These are phyloP conservation scores for Yamadazyma friedrichii DNA, from an alignment of 1,139 yeast genomes.

Conservation along the genomic window DNA sequence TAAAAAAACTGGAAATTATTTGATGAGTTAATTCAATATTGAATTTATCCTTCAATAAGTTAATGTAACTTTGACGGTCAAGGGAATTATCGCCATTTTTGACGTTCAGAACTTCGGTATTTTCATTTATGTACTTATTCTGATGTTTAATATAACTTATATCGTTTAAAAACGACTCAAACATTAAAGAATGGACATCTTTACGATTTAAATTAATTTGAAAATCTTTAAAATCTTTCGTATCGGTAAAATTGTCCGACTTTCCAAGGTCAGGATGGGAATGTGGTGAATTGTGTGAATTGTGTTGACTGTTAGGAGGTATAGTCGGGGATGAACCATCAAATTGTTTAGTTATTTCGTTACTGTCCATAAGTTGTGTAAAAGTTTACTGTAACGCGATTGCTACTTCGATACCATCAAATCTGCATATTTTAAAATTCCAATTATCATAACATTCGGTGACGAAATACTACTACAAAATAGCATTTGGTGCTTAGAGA, in stretches of 20 bases:
- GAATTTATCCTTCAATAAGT: not conserved
- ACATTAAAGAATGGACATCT: not conserved
- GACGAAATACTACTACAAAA: too few relatives aligned
- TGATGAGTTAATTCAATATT: conserved; percentile 13
- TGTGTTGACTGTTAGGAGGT: too few relatives aligned
- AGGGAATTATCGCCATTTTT: not conserved
- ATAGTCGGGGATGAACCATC: too few relatives aligned
- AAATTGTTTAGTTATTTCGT: too few relatives aligned
- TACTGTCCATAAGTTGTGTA: too few relatives aligned
- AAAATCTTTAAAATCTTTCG: not conserved
- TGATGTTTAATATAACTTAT: conserved; percentile 26
- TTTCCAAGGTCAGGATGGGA: too few relatives aligned
- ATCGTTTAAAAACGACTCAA: conserved; percentile 25
- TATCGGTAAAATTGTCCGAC: not conserved
- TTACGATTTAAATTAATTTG: not conserved
- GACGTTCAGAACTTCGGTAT: not conserved
- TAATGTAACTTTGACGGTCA: conserved; percentile 1
- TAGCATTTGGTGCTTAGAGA: too few relatives aligned
- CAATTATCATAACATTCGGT: too few relatives aligned
- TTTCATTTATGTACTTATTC: conserved; percentile 21
- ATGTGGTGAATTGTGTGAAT: too few relatives aligned
- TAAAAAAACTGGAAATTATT: conserved; percentile 16
- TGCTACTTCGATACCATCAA: too few relatives aligned
- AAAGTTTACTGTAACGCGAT: too few relatives aligned
- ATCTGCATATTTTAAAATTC: too few relatives aligned